phyloP scores from a whole-genome alignment of 495 filamentous ascomycete genomes.

The Cladorrhinum samala region DNA sequence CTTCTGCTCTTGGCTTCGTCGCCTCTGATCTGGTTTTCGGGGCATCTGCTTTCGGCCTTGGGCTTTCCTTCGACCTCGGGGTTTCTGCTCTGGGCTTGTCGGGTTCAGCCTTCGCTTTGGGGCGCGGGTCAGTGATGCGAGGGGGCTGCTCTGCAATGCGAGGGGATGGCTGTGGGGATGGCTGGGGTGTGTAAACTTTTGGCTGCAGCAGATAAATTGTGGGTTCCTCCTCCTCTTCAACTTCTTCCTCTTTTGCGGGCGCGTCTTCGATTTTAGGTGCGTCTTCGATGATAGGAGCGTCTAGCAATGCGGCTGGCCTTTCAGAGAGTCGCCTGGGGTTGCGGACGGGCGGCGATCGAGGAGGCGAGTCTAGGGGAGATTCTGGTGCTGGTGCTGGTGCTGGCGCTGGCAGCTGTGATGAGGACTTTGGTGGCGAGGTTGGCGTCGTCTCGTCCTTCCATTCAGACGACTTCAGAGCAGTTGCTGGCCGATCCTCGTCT shows the following conservation, averaged over 20 bases:
- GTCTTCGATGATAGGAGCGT: conserved; percentile 13
- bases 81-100: neutral
- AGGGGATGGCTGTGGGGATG: conserved; percentile 43
- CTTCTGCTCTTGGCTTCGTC: neutral
- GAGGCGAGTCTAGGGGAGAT: conserved; percentile 1
- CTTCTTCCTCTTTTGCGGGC: conserved; percentile 12
- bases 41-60: conserved; percentile 2
- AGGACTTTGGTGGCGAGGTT: neutral
- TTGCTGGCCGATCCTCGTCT: neutral
- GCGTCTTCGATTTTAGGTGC: conserved; percentile 11
- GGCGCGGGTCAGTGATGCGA: neutral
- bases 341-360: conserved; percentile 19
- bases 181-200: conserved; percentile 48
- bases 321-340: conserved; percentile 28
- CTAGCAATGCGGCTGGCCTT: conserved; percentile 11
- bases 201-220: conserved; percentile 45
- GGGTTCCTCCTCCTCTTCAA: conserved; percentile 29
- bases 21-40: conserved; percentile 2
- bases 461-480: neutral
- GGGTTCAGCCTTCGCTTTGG: neutral
- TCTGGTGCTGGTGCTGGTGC: neutral
- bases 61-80: conserved; percentile 4
- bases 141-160: conserved; percentile 19
- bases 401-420: neutral
- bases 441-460: neutral